Conservation (phyloP, 257 asterid genomes). For the Thymus quinquecostatus region DNA sequence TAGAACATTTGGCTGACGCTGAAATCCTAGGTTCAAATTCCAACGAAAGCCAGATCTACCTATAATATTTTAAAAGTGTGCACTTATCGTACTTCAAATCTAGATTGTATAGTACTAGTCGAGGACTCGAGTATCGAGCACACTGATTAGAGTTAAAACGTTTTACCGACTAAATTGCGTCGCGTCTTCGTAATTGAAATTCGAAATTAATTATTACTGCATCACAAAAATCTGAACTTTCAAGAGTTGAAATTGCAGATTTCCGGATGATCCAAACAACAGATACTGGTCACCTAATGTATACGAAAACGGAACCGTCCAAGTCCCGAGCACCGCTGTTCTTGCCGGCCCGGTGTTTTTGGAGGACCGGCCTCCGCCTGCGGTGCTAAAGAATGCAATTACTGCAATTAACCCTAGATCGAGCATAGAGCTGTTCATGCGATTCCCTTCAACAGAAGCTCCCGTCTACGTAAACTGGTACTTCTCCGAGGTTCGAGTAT, state of each 20-base stretch:
- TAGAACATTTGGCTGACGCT: no score
- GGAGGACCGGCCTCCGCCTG: slow-evolving; percentile 50
- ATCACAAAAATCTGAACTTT: no score
- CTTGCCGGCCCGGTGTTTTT: neutral
- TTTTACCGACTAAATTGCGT: no score
- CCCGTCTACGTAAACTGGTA: slow-evolving; percentile 46
- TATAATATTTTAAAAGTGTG: no score
- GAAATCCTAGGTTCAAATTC: no score
- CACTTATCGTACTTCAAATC: no score
- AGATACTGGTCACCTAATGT: slow-evolving; percentile 51
- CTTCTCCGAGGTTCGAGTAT: slow-evolving; percentile 57
- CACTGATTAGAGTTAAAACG: no score
- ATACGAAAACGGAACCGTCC: slow-evolving; percentile 4
- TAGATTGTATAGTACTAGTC: no score
- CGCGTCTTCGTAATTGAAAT: no score
- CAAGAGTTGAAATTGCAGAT: slow-evolving; percentile 29
- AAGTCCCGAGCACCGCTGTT: slow-evolving; percentile 27
- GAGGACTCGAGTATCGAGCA: no score
- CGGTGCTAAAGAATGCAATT: slow-evolving; percentile 45
- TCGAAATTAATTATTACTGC: no score
- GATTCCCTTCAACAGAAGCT: slow-evolving; percentile 31
- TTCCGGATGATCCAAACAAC: slow-evolving; percentile 48
- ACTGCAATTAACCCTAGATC: slow-evolving; percentile 25
- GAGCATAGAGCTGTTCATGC: slow-evolving; percentile 26
- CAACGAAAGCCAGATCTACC: no score